These are phyloP conservation scores for Penicillium angulare DNA, from an alignment of 495 filamentous ascomycete species.

Conservation along the genomic window DNA sequence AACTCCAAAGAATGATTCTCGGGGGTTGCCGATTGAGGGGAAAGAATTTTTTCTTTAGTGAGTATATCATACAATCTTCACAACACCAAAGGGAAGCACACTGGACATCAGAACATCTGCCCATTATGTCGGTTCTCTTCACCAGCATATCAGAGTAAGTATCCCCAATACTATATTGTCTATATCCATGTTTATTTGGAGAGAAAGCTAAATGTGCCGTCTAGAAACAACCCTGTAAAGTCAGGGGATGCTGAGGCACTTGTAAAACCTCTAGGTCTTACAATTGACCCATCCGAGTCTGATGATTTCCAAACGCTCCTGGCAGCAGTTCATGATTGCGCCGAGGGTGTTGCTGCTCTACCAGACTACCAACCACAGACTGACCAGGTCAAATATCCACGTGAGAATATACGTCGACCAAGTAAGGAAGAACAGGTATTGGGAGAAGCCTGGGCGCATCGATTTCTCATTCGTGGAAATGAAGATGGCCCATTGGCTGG, in stretches of 20 bases:
- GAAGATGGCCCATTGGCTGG: conserved; percentile 68
- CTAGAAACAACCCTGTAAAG: conserved; percentile 31
- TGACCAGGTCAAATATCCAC: conserved; percentile 26
- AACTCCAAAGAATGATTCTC: not conserved
- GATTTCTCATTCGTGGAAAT: conserved; percentile 31
- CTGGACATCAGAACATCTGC: not conserved
- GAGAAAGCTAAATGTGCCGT: not conserved
- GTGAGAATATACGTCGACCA: conserved; percentile 29
- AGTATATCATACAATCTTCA: conserved; percentile 7
- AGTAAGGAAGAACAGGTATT: conserved; percentile 26
- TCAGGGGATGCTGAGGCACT: conserved; percentile 26
- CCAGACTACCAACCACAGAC: conserved; percentile 34
- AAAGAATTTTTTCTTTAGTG: conserved; percentile 3
- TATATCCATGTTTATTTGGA: not conserved
- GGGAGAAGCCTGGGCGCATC: conserved; percentile 33
- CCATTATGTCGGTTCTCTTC: conserved; percentile 33
- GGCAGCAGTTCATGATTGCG: conserved; percentile 35
- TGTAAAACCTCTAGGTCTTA: conserved; percentile 23
- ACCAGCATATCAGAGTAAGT: conserved; percentile 33
- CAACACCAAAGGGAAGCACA: not conserved
- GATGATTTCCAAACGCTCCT: conserved; percentile 32
- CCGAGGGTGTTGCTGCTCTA: conserved; percentile 23
- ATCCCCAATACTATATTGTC: not conserved
- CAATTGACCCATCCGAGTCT: conserved; percentile 25
- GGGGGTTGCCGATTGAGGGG: conserved; percentile 6